Evolutionary conservation across 1,284 basidiomycete species (phyloP).

Genomic region (Cutaneotrichosporon spelunceum): DNA sequence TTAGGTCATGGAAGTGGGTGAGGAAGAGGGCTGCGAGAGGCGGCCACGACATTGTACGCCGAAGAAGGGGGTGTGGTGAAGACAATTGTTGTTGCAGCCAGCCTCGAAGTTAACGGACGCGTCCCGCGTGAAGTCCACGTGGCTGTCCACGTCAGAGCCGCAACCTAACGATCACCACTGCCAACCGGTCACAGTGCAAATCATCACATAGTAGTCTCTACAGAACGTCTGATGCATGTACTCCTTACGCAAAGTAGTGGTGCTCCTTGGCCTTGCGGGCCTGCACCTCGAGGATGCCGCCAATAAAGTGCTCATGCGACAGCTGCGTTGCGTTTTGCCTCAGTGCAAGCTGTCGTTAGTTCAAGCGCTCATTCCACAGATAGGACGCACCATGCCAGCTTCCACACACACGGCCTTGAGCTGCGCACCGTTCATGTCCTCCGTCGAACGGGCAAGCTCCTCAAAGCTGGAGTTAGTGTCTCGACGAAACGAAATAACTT

Average conservation of each 20-base stretch:
- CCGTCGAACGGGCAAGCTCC: constrained; percentile 69
- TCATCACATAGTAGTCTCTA: constrained; percentile 19
- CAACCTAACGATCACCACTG: not conserved
- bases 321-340: constrained; percentile 88
- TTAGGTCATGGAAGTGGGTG: constrained; percentile 48
- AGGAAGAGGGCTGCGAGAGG: constrained; percentile 44
- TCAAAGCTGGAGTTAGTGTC: constrained; percentile 55
- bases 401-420: constrained; percentile 90
- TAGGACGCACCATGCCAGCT: constrained; percentile 71
- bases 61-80: constrained; percentile 1
- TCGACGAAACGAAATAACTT: constrained; percentile 16
- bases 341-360: constrained; percentile 51
- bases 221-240: constrained; percentile 13
- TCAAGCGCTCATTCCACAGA: constrained; percentile 16
- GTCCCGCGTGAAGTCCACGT: not conserved
- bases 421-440: constrained; percentile 67
- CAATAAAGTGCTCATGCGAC: constrained; percentile 86
- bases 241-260: constrained; percentile 36
- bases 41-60: constrained; percentile 25
- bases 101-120: not conserved
- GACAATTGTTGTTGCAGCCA: not conserved
- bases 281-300: constrained; percentile 88
- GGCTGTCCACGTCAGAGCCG: constrained; percentile 6
- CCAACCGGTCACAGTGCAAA: not conserved
- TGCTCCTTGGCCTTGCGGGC: constrained; percentile 92